Evolutionary conservation across 2,329 filamentous ascomycete genomes (phyloP), one percentile per base, ranked within the genome.

Genomic region (Claviceps paspali): DNA sequence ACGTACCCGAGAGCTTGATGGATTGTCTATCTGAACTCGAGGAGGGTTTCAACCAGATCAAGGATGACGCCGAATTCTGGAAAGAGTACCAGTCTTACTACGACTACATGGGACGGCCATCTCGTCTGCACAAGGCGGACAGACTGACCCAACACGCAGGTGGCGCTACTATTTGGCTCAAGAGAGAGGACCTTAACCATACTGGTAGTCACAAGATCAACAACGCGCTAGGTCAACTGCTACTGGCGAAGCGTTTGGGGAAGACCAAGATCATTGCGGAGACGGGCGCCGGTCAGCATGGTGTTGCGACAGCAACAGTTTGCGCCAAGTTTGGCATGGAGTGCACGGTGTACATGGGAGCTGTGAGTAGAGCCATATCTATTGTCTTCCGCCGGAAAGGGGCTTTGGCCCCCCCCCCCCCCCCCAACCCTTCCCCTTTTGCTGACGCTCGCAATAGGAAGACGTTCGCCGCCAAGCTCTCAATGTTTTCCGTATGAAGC

Each of bases 171-270:
- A 93, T 98, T 64, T 98, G 88, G 80, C 65, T 98, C 48, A 98
- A 98, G 73, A 77, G 91, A 50, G 91, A 98, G 63, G 91, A 98
- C 56, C 67, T 96, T 39, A 96, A 96, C 62, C 91, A 98, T 58
- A 96, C 91, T 7, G 91, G 91, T 47, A 92, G 83, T 44, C 91
- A 98, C 70, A 98, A 98, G 73, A 96, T 98, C 68, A 98, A 98
- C 68, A 98, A 98, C 52, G 91, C 91, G 1, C 67, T 98, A 7
- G 91, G 91, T 2, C 91, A 98, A 60, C 77, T 95, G 34, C 72
- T 98, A 11, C 65, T 98, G 28, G 91, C 91, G 2, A 73, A 73
- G 49, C 71, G 85, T 43, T 63, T 98, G 34, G 91, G 91, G 35
- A 98, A 98, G 73, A 95, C 79, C 5, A 82, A 86, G 57, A 96